A percentile compares a stretch with the other conserved stretches of the same genome.
phyloP scores from a whole-genome alignment of 1,284 basidiomycete species.

The Leccinum griseonigrum region DNA sequence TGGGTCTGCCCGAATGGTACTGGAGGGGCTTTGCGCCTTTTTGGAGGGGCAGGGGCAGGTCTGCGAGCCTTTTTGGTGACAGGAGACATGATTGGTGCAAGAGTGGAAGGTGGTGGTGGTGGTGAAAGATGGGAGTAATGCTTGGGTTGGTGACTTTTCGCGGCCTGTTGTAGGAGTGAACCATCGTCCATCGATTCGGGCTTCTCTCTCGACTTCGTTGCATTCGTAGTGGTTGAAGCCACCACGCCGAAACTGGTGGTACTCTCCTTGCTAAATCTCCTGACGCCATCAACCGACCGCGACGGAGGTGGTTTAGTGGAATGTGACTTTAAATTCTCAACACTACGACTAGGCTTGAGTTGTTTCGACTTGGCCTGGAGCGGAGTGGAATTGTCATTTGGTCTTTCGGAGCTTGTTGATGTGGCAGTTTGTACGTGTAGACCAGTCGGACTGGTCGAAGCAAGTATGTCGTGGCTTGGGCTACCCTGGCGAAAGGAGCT shows the following conservation, averaged over 20 bases:
- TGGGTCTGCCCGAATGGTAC: conserved; percentile 48
- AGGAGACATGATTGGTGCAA: conserved; percentile 10
- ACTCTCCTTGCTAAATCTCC: conserved; percentile 51
- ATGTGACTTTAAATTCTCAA: conserved; percentile 44
- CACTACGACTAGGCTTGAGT: conserved; percentile 61
- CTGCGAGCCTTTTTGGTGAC: conserved; percentile 21
- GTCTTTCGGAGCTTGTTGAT: conserved; percentile 34
- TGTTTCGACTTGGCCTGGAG: conserved; percentile 37
- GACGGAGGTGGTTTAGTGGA: conserved; percentile 23
- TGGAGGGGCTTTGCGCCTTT: conserved; percentile 64
- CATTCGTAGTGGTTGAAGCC: conserved; percentile 30
- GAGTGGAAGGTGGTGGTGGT: conserved; percentile 19
- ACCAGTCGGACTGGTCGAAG: conserved; percentile 31
- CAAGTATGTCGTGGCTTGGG: conserved; percentile 44
- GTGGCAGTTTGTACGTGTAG: conserved; percentile 21
- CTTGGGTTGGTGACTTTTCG: conserved; percentile 16
- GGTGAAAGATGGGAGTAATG: conserved; percentile 14
- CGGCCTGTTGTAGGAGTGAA: conserved; percentile 16
- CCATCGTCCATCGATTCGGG: conserved; percentile 33
- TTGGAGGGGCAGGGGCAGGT: conserved; percentile 53
- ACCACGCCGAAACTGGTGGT: conserved; percentile 46
- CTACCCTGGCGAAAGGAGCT: conserved; percentile 34
- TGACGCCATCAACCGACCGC: conserved; percentile 39
- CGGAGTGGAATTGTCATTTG: conserved; percentile 16
- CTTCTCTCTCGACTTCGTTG: conserved; percentile 31